Evolutionary conservation across 441 rosid genomes (phyloP).

Genomic region (Rhodomyrtus psidioides): DNA sequence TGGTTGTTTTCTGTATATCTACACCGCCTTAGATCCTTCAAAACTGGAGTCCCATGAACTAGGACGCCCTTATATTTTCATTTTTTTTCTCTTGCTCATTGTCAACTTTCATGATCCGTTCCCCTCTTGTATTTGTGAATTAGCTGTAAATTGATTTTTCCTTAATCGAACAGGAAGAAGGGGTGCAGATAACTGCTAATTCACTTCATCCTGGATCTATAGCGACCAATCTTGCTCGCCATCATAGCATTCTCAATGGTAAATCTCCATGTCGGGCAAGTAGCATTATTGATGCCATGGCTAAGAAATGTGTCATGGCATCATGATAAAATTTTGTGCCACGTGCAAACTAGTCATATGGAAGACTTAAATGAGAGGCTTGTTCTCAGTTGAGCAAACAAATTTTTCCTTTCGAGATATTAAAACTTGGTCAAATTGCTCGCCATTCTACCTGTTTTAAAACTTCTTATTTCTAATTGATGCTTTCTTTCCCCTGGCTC

Average conservation of each 20-base stretch:
- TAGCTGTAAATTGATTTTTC: not conserved
- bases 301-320: not conserved
- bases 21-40: not conserved
- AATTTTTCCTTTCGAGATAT: not conserved
- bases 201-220: conserved; percentile 21
- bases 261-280: not conserved
- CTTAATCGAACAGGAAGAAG: conserved; percentile 9
- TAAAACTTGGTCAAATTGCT: not conserved
- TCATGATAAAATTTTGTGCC: not conserved
- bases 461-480: not conserved
- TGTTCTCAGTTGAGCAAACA: not conserved
- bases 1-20: not conserved
- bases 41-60: not conserved
- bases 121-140: not conserved
- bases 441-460: not conserved
- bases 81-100: not conserved
- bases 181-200: conserved; percentile 14
- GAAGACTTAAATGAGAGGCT: not conserved
- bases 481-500: not conserved
- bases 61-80: not conserved
- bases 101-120: not conserved
- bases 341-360: not conserved
- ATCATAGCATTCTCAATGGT: conserved; percentile 6
- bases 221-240: conserved; percentile 11
- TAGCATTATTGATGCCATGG: not conserved